Evolutionary conservation across 768 basidiomycete species (phyloP).

Genomic region (Ephemerocybe angulata): DNA sequence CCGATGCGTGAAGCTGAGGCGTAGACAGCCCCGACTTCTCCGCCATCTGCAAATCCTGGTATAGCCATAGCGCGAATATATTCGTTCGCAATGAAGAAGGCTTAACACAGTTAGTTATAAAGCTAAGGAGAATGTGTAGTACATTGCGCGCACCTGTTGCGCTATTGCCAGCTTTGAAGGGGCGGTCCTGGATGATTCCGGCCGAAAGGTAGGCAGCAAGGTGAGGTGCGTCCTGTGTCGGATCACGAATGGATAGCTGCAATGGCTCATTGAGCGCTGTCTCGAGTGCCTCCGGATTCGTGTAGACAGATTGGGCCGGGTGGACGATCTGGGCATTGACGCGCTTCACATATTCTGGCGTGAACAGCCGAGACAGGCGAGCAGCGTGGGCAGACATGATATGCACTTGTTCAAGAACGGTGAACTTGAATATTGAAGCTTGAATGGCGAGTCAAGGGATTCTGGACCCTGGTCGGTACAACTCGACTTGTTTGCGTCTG

Average conservation of each 20-base stretch:
- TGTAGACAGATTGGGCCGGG: conserved; percentile 21
- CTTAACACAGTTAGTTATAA: no score
- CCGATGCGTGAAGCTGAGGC: no score
- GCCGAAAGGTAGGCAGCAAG: conserved; percentile 30
- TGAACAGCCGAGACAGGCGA: conserved; percentile 29
- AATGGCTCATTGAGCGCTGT: conserved; percentile 26
- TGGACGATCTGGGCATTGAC: conserved; percentile 32
- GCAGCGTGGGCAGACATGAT: conserved; percentile 19
- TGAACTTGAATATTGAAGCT: background rate
- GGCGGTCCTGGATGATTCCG: conserved; percentile 31
- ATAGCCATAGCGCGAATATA: conserved; percentile 28
- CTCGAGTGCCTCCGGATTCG: conserved; percentile 32
- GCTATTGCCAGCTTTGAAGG: conserved; percentile 29
- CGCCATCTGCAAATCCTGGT: conserved; percentile 23
- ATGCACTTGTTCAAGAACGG: background rate
- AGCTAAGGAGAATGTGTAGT: no score
- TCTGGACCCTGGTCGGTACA: no score
- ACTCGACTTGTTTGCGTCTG: no score
- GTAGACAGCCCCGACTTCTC: conserved; percentile 8
- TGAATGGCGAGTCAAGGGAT: no score
- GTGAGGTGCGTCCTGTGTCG: conserved; percentile 20
- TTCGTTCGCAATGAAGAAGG: conserved; percentile 31
- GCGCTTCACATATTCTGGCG: conserved; percentile 19
- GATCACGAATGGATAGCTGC: conserved; percentile 25
- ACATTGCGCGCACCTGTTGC: conserved; percentile 28